Base-by-base conservation (phyloP, 768 basidiomycete species). In the Lactarius hatsudake region DNA sequence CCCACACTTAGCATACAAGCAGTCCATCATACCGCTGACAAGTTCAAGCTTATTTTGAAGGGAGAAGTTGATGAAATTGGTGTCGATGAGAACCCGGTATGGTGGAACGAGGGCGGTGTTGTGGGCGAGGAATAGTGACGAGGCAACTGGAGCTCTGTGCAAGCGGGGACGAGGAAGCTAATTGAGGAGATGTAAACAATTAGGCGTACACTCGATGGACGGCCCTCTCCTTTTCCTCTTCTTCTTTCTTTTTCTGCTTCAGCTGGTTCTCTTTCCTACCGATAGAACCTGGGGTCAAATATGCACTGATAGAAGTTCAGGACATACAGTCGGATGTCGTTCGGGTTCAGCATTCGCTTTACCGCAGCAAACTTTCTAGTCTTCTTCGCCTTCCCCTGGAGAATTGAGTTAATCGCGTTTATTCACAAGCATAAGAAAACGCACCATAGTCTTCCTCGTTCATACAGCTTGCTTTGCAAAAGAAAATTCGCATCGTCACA, bases 21-120 rank as follows among this genome's bases (percentile, higher is more conserved):
- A 96, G 74, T 99, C 97, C 97, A 99, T 98, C 97, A 99, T 98
- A n/a, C 93, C 95, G 73, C 89, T 87, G 26, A 98, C 82, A 63
- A 98, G 84, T 76, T 99, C 97, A 71, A 99, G 80, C 77, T 98
- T 97, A 78, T 98, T 99, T 80, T 99, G 97, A 59, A 99, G 83
- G 71, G 90, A 93, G 76, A 98, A 96, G 76, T 98, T 98, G 83
- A 99, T 99, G 72, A 99, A 98, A 76, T 99, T 99, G 75, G 97
- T 99, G 78, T 99, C 97, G 67, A 99, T 94, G 45, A 99, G 86
- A 32, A 99, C 93, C 23, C 96, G 88, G 75, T 98, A 99, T 3
- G 97, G 97, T 0, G 97, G 97, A 0, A 93, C 96, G 57, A 99
- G 90, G 23, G 97, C 90, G 26, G 91, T 88, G 76, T 99, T 98